These are phyloP conservation scores for Mycena vulgaris DNA, from an alignment of 768 basidiomycete genomes.

Conservation along the genomic window DNA sequence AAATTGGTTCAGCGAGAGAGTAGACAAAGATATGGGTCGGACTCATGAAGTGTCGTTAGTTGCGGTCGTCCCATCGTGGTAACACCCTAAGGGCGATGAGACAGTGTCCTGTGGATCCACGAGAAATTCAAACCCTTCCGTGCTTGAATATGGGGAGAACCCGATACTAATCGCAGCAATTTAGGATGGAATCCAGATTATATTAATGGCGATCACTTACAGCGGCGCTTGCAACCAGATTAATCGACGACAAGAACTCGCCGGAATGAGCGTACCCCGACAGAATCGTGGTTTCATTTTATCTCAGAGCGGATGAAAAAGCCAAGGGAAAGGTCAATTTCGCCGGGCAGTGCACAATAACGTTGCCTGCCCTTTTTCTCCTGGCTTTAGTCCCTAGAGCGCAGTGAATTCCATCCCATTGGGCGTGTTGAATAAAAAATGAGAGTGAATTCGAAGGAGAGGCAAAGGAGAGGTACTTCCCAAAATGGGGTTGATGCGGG, in stretches of 20 bases:
- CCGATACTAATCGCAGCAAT: constrained; percentile 40
- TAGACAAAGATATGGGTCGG: constrained; percentile 53
- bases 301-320: too few species aligned
- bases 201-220: constrained; percentile 37
- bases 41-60: constrained; percentile 38
- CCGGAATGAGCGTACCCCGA: constrained; percentile 59
- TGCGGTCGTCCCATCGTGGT: constrained; percentile 50
- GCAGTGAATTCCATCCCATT: too few species aligned
- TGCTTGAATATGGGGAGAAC: constrained; percentile 58
- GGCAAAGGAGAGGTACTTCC: too few species aligned
- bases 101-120: constrained; percentile 58
- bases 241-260: constrained; percentile 57
- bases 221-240: constrained; percentile 55
- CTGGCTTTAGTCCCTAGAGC: too few species aligned
- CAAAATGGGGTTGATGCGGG: too few species aligned
- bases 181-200: background rate
- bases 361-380: too few species aligned
- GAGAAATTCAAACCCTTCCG: constrained; percentile 56
- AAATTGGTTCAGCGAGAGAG: background rate
- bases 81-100: constrained; percentile 65
- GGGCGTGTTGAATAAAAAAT: too few species aligned
- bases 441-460: too few species aligned
- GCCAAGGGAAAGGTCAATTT: too few species aligned
- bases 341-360: too few species aligned
- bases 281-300: too few species aligned